Conservation (phyloP, 345 rosid species). For the Iberis pinnata region DNA sequence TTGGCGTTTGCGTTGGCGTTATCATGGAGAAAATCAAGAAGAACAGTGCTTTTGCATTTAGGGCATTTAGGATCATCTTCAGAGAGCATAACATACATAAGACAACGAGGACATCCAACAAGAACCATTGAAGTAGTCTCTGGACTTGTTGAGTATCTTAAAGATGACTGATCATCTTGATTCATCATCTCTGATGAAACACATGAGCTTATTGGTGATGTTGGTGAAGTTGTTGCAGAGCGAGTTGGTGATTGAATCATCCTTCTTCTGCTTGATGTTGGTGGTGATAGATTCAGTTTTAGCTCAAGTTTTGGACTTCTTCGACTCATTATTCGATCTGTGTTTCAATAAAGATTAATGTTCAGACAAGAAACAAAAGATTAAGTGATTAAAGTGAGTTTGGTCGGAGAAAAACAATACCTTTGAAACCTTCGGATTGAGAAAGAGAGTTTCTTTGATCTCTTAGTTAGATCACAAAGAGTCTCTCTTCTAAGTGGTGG, state of each 20-base stretch:
- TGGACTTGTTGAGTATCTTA: conserved; percentile 60
- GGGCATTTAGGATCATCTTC: conserved; percentile 80
- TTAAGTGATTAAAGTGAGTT: background rate
- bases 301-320: conserved; percentile 77
- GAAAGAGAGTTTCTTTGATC: conserved; percentile 13
- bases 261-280: conserved; percentile 40
- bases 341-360: background rate
- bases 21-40: conserved; percentile 68
- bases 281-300: conserved; percentile 85
- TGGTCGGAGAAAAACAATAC: conserved; percentile 22
- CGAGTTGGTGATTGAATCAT: conserved; percentile 52
- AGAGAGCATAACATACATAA: conserved; percentile 89
- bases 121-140: conserved; percentile 88
- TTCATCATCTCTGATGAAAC: conserved; percentile 69
- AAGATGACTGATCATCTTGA: conserved; percentile 42
- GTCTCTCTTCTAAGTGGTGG: conserved; percentile 27
- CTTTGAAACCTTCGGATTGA: conserved; percentile 25
- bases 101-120: conserved; percentile 87
- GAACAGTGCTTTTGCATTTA: conserved; percentile 82
- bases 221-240: conserved; percentile 63
- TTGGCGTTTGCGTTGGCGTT: conserved; percentile 30
- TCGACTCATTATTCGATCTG: conserved; percentile 54
- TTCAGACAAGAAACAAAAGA: conserved; percentile 19
- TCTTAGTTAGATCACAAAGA: conserved; percentile 17
- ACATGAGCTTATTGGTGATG: conserved; percentile 87